Conservation (phyloP, 495 filamentous ascomycete genomes). For the Pseudevernia furfuracea region DNA sequence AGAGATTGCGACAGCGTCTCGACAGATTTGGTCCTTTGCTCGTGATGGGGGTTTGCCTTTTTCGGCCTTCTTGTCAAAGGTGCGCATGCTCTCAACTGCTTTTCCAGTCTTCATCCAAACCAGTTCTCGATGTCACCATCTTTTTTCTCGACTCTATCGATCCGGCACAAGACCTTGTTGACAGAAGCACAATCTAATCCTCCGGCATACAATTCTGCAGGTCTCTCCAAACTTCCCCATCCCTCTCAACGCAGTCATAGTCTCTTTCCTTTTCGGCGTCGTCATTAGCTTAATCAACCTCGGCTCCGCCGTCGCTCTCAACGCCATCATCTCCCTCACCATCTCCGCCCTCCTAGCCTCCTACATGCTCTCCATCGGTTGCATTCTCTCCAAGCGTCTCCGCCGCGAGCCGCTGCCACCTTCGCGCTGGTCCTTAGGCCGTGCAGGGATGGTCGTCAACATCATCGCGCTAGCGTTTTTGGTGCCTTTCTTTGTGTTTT, state of each 20-base stretch:
- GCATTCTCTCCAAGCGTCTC: conserved; percentile 40
- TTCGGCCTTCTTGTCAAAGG: conserved; percentile 29
- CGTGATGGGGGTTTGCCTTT: conserved; percentile 51
- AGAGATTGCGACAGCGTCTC: conserved; percentile 48
- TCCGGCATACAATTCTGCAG: conserved; percentile 1
- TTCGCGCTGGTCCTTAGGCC: conserved; percentile 37
- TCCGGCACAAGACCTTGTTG: background rate
- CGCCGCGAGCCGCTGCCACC: conserved; percentile 37
- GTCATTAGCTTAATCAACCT: conserved; percentile 47
- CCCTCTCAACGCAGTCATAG: conserved; percentile 44
- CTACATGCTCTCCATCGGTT: conserved; percentile 38
- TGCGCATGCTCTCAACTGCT: background rate
- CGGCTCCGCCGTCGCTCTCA: conserved; percentile 48
- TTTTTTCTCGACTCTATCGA: background rate
- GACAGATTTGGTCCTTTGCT: conserved; percentile 53
- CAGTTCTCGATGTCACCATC: background rate
- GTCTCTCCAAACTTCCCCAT: conserved; percentile 36
- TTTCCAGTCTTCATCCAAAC: background rate
- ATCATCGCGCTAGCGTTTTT: conserved; percentile 33
- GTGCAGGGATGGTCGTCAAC: conserved; percentile 39
- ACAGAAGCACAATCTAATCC: background rate
- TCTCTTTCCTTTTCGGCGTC: conserved; percentile 37
- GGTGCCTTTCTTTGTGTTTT: conserved; percentile 44
- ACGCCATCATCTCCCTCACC: conserved; percentile 34
- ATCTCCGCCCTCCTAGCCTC: conserved; percentile 37